phyloP scores from a whole-genome alignment of 2,329 filamentous ascomycete genomes.

The Hypoxylon sp. region DNA sequence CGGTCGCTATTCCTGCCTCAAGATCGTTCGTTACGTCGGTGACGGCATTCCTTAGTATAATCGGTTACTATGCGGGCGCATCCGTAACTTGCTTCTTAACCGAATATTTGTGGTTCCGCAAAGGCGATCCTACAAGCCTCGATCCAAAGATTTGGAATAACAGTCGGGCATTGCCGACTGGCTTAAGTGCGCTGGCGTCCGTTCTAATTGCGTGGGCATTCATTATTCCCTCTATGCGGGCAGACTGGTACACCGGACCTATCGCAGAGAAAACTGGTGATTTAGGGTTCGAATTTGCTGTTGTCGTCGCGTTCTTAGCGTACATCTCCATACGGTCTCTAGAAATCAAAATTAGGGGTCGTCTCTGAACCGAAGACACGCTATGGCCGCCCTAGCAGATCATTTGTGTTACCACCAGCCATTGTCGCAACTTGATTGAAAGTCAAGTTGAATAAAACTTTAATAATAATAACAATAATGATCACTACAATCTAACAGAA shows the following conservation, averaged over 20 bases:
- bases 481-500: constrained; percentile 4
- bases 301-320: constrained; percentile 41
- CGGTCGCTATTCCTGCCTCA: constrained; percentile 44
- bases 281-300: constrained; percentile 47
- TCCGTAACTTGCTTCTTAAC: constrained; percentile 46
- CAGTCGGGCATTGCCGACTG: constrained; percentile 38
- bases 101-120: constrained; percentile 47
- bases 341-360: constrained; percentile 39
- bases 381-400: not conserved
- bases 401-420: not conserved
- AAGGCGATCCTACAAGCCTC: constrained; percentile 41
- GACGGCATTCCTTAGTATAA: constrained; percentile 41
- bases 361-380: constrained; percentile 22
- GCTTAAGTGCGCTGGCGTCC: constrained; percentile 40
- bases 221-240: constrained; percentile 46
- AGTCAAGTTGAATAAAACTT: not conserved
- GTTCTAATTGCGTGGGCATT: constrained; percentile 44
- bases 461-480: not conserved
- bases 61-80: constrained; percentile 45
- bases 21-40: constrained; percentile 42
- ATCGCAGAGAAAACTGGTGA: constrained; percentile 48
- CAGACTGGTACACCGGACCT: constrained; percentile 47
- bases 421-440: not conserved
- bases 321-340: constrained; percentile 43
- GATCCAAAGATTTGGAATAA: constrained; percentile 49